Evolutionary conservation across 805 yeast species (phyloP).

Genomic region (Millerago galiae): DNA sequence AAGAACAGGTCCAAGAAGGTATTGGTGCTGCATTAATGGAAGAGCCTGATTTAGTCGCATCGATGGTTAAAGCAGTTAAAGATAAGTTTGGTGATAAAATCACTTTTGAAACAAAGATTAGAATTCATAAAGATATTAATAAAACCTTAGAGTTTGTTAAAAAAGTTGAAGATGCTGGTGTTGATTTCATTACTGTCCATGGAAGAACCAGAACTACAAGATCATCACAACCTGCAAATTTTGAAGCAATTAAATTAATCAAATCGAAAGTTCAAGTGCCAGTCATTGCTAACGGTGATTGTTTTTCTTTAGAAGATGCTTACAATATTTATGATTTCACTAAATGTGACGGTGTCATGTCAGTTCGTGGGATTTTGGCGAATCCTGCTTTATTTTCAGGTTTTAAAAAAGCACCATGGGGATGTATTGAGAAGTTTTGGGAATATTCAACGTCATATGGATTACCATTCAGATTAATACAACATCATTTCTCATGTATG

Average conservation of each 20-base stretch:
- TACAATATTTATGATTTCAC: constrained; percentile 54
- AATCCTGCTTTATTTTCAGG: constrained; percentile 91
- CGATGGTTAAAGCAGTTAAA: constrained; percentile 82
- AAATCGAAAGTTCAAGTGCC: constrained; percentile 52
- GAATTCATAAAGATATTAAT: constrained; percentile 72
- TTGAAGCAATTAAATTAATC: constrained; percentile 70
- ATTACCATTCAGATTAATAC: constrained; percentile 73
- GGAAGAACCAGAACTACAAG: constrained; percentile 85
- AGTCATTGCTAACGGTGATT: constrained; percentile 97
- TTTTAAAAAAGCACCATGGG: constrained; percentile 74
- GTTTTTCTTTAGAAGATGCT: constrained; percentile 65
- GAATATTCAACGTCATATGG: constrained; percentile 75
- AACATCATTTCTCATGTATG: constrained; percentile 90
- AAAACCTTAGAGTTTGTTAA: constrained; percentile 71
- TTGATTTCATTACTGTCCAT: constrained; percentile 89
- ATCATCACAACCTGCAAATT: constrained; percentile 75
- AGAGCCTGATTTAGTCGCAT: constrained; percentile 70
- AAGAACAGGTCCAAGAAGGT: constrained; percentile 91
- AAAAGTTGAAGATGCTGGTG: constrained; percentile 78
- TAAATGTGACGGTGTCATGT: constrained; percentile 89
- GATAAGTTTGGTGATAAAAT: constrained; percentile 60
- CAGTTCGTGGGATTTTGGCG: constrained; percentile 79
- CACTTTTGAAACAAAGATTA: constrained; percentile 85
- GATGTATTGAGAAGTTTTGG: constrained; percentile 79
- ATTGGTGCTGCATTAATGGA: constrained; percentile 95